Base-by-base conservation (phyloP, 306 rosid species). In the Cucurbita ficifolia region DNA sequence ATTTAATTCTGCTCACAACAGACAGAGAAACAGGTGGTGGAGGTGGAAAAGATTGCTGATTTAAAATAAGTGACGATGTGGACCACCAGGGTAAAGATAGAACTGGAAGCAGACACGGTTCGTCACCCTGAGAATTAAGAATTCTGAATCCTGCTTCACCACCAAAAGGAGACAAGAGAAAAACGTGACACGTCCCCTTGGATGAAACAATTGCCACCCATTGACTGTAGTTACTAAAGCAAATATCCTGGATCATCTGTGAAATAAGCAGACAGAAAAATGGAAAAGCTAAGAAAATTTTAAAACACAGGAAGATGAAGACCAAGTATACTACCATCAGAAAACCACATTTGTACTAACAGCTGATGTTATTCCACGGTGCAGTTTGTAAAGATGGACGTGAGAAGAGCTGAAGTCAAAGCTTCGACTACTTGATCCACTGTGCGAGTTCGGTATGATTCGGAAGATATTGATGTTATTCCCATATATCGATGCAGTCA, bases 151-250 rank as follows among this genome's bases (percentile, higher is more conserved):
- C 92, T 63, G 95, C 77, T 72, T 88, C 97, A 8, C 97, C 97
- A 33, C 97, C 96, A 86, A 89, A 92, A 12, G 97, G 96, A 71
- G 95, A 88, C 73, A 92, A 75, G 68, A 86, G 87, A 84, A 84
- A 92, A 72, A 92, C 79, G 78, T 92, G 97, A 67, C 97, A 92
- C 35, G 97, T 92, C 21, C 96, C 95, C 85, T 86, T 92, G 52
- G 97, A 89, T 35, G 97, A 92, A 76, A 92, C 92, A 85, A 92
- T 79, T 57, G 95, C 96, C 76, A 92, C 83, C 97, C 97, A 92
- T 72, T 89, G 96, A 80, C 96, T 89, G 70, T 82, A 92, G 69
- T 84, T 80, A 77, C 97, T 92, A 79, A 92, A 92, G 82, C 97
- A 89, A 75, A 92, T 92, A 79, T 92, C 96, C 85, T 92, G 97